Conservation (phyloP, 305 asterid genomes). For the Solanum hybrid region DNA sequence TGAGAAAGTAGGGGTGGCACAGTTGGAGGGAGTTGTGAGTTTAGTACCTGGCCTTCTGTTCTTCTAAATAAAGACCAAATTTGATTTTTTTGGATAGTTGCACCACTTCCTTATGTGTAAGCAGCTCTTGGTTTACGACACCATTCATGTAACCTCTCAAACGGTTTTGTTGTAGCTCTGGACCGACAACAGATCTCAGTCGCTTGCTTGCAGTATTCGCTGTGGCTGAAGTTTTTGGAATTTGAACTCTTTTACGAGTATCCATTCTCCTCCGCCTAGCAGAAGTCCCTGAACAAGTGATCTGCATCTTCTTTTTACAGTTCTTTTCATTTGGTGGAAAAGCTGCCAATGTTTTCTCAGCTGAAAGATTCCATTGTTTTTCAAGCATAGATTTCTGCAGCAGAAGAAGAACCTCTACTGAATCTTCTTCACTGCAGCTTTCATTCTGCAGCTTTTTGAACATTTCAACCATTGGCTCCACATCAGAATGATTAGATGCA, state of each 20-base stretch:
- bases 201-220: constrained; percentile 24
- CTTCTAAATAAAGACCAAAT: constrained; percentile 59
- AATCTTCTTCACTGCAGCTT: constrained; percentile 22
- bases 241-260: constrained; percentile 26
- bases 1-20: not conserved
- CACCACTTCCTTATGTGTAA: constrained; percentile 73
- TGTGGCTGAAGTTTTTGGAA: constrained; percentile 18
- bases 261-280: constrained; percentile 77
- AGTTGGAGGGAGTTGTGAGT: not conserved
- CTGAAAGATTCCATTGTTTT: constrained; percentile 84
- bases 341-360: constrained; percentile 11
- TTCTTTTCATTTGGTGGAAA: constrained; percentile 8
- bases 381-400: constrained; percentile 89
- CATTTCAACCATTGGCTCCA: constrained; percentile 29
- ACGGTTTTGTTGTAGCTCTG: constrained; percentile 50
- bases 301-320: constrained; percentile 24
- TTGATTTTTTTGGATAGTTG: constrained; percentile 64
- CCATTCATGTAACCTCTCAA: constrained; percentile 60
- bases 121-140: constrained; percentile 51
- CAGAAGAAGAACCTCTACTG: constrained; percentile 67
- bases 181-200: constrained; percentile 36
- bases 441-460: constrained; percentile 22
- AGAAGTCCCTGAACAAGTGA: constrained; percentile 59
- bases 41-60: constrained; percentile 56
- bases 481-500: constrained; percentile 20